Percentiles rank a stretch among this genome's conserved stretches.
phyloP scores from a whole-genome alignment of 2,329 filamentous ascomycete genomes.

The Trichoderma atroviride region DNA sequence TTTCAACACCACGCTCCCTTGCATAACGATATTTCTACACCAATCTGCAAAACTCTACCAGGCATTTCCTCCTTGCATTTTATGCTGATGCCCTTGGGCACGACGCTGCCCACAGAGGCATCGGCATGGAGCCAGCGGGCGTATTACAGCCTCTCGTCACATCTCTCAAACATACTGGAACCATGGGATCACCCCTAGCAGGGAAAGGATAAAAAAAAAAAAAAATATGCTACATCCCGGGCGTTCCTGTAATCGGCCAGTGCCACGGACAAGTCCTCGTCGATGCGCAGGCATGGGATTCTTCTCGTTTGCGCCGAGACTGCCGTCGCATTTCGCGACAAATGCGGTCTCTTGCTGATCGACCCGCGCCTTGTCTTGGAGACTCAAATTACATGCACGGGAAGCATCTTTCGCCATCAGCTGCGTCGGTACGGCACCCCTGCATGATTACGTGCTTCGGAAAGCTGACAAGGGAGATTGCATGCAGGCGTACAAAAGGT shows the following conservation, averaged over 20 bases:
- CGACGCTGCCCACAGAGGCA: neutral
- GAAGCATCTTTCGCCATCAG: constrained; percentile 20
- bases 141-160: neutral
- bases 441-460: constrained; percentile 19
- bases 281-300: neutral
- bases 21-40: neutral
- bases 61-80: neutral
- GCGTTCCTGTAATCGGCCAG: neutral
- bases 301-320: constrained; percentile 10
- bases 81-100: neutral
- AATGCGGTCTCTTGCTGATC: constrained; percentile 9
- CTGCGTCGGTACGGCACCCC: neutral
- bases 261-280: neutral
- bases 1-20: neutral
- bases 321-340: constrained; percentile 20
- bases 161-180: neutral
- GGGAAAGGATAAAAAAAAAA: neutral
- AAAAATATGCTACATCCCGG: constrained; percentile 16
- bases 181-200: neutral
- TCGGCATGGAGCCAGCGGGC: constrained; percentile 6
- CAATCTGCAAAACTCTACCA: neutral
- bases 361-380: constrained; percentile 7
- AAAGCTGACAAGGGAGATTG: constrained; percentile 22
- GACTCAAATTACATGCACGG: neutral
- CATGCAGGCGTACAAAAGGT: neutral